Conservation (phyloP, 805 yeast genomes). For the Saccharomycopsis sp. region DNA sequence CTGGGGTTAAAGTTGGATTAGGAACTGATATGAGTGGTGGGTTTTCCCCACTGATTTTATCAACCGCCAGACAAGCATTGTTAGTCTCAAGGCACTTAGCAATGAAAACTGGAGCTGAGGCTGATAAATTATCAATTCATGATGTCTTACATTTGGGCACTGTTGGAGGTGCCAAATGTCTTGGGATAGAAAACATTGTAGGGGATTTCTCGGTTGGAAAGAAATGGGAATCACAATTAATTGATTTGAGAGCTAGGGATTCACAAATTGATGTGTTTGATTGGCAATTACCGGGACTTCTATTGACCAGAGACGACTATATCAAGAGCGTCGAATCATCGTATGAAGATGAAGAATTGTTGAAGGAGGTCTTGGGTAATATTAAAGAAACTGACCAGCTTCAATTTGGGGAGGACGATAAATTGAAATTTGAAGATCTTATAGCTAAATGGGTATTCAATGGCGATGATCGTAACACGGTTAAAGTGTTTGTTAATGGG, state of each 20-base stretch:
- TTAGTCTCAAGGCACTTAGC: slow-evolving; percentile 66
- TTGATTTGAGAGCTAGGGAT: slow-evolving; percentile 47
- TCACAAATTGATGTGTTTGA: slow-evolving; percentile 70
- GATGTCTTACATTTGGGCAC: slow-evolving; percentile 83
- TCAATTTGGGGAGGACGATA: slow-evolving; percentile 24
- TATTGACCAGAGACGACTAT: slow-evolving; percentile 13
- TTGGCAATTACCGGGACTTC: slow-evolving; percentile 52
- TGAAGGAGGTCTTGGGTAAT: not conserved
- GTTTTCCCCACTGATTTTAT: slow-evolving; percentile 55
- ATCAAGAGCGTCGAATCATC: not conserved
- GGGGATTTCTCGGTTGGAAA: slow-evolving; percentile 78
- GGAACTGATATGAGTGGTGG: slow-evolving; percentile 84
- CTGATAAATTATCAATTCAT: slow-evolving; percentile 47
- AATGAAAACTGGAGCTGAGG: slow-evolving; percentile 42
- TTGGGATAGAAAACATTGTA: slow-evolving; percentile 45
- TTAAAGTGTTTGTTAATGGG: slow-evolving; percentile 80
- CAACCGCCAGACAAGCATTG: slow-evolving; percentile 62
- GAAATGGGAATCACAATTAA: slow-evolving; percentile 74
- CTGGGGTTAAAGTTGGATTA: slow-evolving; percentile 67
- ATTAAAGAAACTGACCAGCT: slow-evolving; percentile 10
- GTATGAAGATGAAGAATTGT: slow-evolving; percentile 1
- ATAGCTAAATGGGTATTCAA: slow-evolving; percentile 86
- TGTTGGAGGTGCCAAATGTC: slow-evolving; percentile 79
- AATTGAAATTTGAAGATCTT: slow-evolving; percentile 44
- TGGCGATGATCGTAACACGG: slow-evolving; percentile 90